A percentile compares a stretch with the other conserved stretches of the same genome.
Evolutionary conservation across 345 rosid species (phyloP).

Genomic region (Pistacia atlantica): DNA sequence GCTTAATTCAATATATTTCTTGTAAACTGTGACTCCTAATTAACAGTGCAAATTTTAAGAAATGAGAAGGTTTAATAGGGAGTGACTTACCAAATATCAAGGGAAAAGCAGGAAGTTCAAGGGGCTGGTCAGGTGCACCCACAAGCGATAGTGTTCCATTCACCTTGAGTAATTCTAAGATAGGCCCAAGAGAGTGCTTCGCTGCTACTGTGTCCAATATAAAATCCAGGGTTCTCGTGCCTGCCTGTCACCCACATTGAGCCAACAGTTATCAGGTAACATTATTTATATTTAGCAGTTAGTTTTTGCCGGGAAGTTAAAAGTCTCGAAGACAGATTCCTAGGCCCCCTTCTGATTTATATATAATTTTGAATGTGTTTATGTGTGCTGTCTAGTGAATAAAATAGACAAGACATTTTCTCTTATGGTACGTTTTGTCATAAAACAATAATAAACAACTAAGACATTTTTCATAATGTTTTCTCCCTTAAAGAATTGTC

Average conservation of each 20-base stretch:
- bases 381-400: too few species aligned
- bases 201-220: constrained; percentile 66
- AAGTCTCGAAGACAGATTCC: too few species aligned
- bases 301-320: too few species aligned
- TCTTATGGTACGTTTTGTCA: too few species aligned
- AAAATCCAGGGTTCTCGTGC: constrained; percentile 47
- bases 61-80: background rate
- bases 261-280: background rate
- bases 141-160: constrained; percentile 48
- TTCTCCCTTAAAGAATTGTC: too few species aligned
- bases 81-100: constrained; percentile 47
- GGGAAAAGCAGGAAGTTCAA: constrained; percentile 60
- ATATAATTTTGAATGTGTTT: too few species aligned
- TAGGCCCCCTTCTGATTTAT: too few species aligned
- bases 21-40: background rate
- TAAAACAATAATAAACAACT: background rate
- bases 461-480: too few species aligned
- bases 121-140: constrained; percentile 51
- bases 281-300: too few species aligned
- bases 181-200: constrained; percentile 46
- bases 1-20: background rate
- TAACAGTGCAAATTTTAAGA: background rate
- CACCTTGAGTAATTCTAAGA: constrained; percentile 53
- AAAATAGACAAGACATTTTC: background rate
- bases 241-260: constrained; percentile 28